These are phyloP conservation scores for Serendipita sp. DNA, from an alignment of 768 basidiomycete genomes.

Conservation along the genomic window DNA sequence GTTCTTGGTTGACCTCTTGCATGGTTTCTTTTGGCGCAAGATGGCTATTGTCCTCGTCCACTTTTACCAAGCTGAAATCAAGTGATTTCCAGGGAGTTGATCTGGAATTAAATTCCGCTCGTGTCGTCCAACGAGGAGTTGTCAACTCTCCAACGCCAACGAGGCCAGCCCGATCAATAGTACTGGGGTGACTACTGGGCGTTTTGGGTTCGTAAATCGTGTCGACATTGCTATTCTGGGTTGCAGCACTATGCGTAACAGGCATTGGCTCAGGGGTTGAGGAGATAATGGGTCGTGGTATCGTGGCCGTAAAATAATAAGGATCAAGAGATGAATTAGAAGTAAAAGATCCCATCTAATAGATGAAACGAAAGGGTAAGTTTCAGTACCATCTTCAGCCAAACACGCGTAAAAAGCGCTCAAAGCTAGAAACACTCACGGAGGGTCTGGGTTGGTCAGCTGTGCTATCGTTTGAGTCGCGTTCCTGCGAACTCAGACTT, in stretches of 20 bases:
- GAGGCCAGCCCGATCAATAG: constrained; percentile 71
- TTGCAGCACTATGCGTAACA: neutral
- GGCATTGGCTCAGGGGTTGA: constrained; percentile 5
- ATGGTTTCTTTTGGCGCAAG: constrained; percentile 13
- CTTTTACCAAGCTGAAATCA: constrained; percentile 15
- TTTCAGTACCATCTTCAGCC: constrained; percentile 2
- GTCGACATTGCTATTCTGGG: neutral
- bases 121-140: constrained; percentile 82
- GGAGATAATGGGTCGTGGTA: constrained; percentile 6
- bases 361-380: constrained; percentile 2
- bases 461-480: neutral
- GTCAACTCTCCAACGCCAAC: constrained; percentile 91
- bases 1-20: constrained; percentile 17
- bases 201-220: constrained; percentile 40
- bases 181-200: constrained; percentile 58
- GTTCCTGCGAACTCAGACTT: neutral
- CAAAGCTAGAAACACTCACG: neutral
- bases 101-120: constrained; percentile 19
- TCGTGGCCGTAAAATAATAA: constrained; percentile 5
- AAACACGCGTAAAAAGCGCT: neutral
- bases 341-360: neutral
- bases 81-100: constrained; percentile 7
- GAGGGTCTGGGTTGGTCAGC: neutral
- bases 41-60: constrained; percentile 22
- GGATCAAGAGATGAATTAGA: neutral